Percentiles rank a stretch among this genome's conserved stretches.
Conservation (phyloP, 306 rosid genomes). For the Castanea mollissima region DNA sequence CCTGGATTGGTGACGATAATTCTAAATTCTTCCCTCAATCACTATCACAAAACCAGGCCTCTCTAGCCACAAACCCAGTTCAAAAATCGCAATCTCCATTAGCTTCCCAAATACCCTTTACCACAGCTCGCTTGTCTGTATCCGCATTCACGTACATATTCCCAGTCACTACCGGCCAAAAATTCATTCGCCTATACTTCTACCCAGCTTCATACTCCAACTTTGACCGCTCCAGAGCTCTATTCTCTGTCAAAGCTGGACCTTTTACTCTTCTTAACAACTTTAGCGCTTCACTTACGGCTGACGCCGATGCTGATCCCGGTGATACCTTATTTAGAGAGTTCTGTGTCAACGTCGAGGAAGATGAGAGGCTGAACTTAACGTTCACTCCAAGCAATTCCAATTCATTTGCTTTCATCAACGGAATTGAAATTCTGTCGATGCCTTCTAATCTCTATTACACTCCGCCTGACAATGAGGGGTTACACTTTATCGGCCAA, state of each 20-base stretch:
- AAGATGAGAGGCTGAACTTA: conserved; percentile 28
- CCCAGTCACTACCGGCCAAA: conserved; percentile 38
- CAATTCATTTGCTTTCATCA: conserved; percentile 35
- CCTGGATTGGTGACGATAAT: neutral
- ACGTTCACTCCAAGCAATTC: conserved; percentile 25
- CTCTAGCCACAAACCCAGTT: neutral
- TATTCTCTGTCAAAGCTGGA: conserved; percentile 30
- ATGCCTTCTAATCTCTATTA: conserved; percentile 36
- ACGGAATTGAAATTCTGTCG: conserved; percentile 46
- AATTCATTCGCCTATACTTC: conserved; percentile 46
- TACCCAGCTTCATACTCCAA: conserved; percentile 28
- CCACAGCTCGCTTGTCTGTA: conserved; percentile 33
- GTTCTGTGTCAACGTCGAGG: conserved; percentile 26
- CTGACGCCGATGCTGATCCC: neutral
- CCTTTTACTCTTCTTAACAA: conserved; percentile 31
- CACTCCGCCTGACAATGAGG: neutral
- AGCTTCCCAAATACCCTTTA: conserved; percentile 31
- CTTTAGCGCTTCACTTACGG: conserved; percentile 35
- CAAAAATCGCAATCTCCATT: neutral
- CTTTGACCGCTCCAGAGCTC: conserved; percentile 21
- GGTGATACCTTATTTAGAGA: conserved; percentile 19
- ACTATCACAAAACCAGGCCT: neutral
- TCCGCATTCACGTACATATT: conserved; percentile 36
- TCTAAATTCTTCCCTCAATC: neutral
- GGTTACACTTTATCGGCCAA: conserved; percentile 28